phyloP scores from a whole-genome alignment of 2,329 filamentous ascomycete species.

The Talaromyces atroroseus region DNA sequence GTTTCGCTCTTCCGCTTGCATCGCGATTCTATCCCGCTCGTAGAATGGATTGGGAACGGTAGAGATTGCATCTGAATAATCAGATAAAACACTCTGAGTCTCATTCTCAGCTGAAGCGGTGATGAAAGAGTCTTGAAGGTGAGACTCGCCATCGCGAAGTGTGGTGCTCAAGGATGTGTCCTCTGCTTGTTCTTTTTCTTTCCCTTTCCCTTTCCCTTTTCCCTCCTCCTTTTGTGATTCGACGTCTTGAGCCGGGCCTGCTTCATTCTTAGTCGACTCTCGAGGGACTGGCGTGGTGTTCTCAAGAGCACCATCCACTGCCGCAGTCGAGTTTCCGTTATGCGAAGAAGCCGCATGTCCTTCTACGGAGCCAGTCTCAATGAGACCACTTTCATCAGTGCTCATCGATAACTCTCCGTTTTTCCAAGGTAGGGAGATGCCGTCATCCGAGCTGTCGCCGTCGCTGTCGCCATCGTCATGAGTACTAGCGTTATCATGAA shows the following conservation, averaged over 20 bases:
- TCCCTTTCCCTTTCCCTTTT: rapidly evolving
- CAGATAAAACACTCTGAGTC: slow-evolving; percentile 8
- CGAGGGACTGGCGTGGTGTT: background rate
- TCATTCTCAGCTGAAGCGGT: background rate
- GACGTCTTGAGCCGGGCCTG: background rate
- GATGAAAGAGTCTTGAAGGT: background rate
- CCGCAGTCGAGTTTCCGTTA: background rate
- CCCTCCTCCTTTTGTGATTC: background rate
- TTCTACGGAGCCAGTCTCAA: background rate
- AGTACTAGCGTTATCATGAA: background rate
- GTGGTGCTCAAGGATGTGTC: slow-evolving; percentile 3
- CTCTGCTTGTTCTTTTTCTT: background rate
- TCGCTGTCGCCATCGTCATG: background rate
- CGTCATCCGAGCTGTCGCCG: slow-evolving; percentile 3
- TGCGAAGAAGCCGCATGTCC: background rate
- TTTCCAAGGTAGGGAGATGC: background rate
- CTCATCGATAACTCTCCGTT: background rate
- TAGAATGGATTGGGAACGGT: slow-evolving; percentile 30
- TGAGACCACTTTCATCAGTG: background rate
- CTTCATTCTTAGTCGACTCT: background rate
- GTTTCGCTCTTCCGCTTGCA: slow-evolving; percentile 10
- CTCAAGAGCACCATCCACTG: background rate
- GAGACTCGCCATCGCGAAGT: slow-evolving; percentile 4
- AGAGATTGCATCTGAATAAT: slow-evolving; percentile 9
- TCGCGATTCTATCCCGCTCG: slow-evolving; percentile 20